Percentiles rank a stretch among this genome's conserved stretches.
These are phyloP conservation scores for Babesia caballi DNA, from an alignment of 169 alveolate genomes.

Conservation along the genomic window DNA sequence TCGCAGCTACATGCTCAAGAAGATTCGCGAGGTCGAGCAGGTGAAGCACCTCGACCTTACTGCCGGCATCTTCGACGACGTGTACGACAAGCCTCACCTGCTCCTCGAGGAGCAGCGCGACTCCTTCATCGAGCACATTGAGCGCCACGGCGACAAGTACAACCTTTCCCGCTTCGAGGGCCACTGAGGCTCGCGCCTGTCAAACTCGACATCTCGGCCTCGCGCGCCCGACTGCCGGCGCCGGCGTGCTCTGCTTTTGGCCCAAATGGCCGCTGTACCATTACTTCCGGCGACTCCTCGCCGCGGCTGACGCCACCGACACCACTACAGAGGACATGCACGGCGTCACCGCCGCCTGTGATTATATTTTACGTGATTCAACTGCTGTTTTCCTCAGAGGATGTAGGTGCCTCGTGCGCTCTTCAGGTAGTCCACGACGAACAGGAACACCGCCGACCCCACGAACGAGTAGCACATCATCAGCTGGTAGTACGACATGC, in stretches of 20 bases:
- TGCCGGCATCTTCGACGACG: slow-evolving; percentile 86
- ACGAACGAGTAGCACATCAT: slow-evolving; percentile 48
- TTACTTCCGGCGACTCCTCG: too few species aligned
- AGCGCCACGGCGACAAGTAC: slow-evolving; percentile 72
- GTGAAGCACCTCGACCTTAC: slow-evolving; percentile 63
- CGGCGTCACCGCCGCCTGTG: too few species aligned
- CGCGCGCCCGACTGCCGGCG: too few species aligned
- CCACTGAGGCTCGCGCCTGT: background rate
- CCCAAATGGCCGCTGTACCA: too few species aligned
- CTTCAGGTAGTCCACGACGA: slow-evolving; percentile 55
- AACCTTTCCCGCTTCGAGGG: slow-evolving; percentile 37
- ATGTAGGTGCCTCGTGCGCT: slow-evolving; percentile 38
- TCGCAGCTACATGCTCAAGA: slow-evolving; percentile 74
- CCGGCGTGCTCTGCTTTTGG: too few species aligned
- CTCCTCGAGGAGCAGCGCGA: slow-evolving; percentile 72
- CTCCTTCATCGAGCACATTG: slow-evolving; percentile 69
- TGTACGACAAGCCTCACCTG: slow-evolving; percentile 82
- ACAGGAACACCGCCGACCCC: slow-evolving; percentile 51
- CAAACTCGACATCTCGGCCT: too few species aligned
- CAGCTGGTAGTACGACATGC: slow-evolving; percentile 46
- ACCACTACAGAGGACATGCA: too few species aligned
- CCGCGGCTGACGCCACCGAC: too few species aligned
- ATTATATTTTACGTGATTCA: too few species aligned
- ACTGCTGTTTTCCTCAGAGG: background rate
- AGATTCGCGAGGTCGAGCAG: slow-evolving; percentile 70